A percentile compares a stretch with the other conserved stretches of the same genome.
Evolutionary conservation across 2,329 filamentous ascomycete genomes (phyloP).

Genomic region (Xylariaceae sp.): DNA sequence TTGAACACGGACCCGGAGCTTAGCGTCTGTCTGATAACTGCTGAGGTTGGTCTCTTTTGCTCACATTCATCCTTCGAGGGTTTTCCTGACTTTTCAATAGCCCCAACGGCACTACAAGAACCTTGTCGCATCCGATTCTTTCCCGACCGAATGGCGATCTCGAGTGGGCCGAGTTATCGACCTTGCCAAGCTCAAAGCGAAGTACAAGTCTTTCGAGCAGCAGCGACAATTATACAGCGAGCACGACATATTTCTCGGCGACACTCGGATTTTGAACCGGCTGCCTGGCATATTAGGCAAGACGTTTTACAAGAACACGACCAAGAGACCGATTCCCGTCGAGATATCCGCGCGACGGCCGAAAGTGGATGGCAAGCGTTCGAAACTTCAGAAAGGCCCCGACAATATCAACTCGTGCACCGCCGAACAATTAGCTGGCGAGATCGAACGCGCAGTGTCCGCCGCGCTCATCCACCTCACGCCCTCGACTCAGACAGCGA

Average conservation of each 20-base stretch:
- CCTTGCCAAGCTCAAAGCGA: conserved; percentile 71
- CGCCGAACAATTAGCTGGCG: conserved; percentile 66
- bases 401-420: conserved; percentile 42
- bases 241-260: conserved; percentile 90
- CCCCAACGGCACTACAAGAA: conserved; percentile 69
- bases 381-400: conserved; percentile 50
- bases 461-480: conserved; percentile 78
- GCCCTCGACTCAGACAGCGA: conserved; percentile 72
- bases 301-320: conserved; percentile 80
- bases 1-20: conserved; percentile 56
- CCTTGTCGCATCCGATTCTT: conserved; percentile 68
- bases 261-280: conserved; percentile 74
- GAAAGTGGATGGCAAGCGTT: conserved; percentile 56
- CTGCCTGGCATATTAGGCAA: conserved; percentile 81
- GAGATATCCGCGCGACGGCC: conserved; percentile 59
- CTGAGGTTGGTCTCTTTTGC: conserved; percentile 36
- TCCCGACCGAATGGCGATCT: conserved; percentile 61
- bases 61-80: not conserved
- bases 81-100: conserved; percentile 8
- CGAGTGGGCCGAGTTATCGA: conserved; percentile 76
- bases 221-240: conserved; percentile 78
- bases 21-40: conserved; percentile 77
- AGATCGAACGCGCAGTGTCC: conserved; percentile 73
- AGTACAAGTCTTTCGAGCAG: conserved; percentile 85
- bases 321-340: conserved; percentile 84